phyloP scores from a whole-genome alignment of 164 flowering plant genomes.

The Piper longum region DNA sequence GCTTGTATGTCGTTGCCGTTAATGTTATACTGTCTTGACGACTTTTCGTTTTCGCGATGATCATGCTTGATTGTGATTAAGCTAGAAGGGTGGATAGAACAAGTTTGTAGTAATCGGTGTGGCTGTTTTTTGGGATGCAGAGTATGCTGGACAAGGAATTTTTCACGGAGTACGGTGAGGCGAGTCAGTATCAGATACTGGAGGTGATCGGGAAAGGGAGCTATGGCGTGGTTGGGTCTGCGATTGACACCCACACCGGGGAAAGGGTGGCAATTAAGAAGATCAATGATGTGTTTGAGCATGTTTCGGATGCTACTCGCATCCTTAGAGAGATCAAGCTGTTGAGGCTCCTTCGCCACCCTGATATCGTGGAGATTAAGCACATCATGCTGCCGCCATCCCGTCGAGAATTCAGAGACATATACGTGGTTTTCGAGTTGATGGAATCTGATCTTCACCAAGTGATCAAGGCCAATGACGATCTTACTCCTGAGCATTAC shows the following conservation, averaged over 20 bases:
- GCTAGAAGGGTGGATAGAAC: too few species aligned
- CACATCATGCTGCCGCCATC: constrained; percentile 89
- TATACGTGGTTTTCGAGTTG: constrained; percentile 83
- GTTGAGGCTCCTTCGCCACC: constrained; percentile 66
- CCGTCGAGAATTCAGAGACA: constrained; percentile 74
- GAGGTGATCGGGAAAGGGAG: constrained; percentile 88
- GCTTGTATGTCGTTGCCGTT: too few species aligned
- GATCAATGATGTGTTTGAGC: constrained; percentile 75
- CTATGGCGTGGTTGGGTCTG: constrained; percentile 84
- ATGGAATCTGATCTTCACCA: constrained; percentile 93
- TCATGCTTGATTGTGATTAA: too few species aligned
- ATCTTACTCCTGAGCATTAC: constrained; percentile 71
- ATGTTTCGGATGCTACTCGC: constrained; percentile 87
- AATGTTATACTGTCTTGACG: too few species aligned
- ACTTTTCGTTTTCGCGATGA: too few species aligned
- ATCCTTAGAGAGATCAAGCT: constrained; percentile 83
- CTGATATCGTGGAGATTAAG: constrained; percentile 71
- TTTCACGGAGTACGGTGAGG: constrained; percentile 89
- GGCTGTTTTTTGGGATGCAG: constrained; percentile 12
- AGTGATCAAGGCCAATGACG: constrained; percentile 74
- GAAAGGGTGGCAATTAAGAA: constrained; percentile 86
- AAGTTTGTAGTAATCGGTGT: not conserved
- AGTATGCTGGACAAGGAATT: constrained; percentile 53
- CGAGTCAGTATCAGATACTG: constrained; percentile 60
- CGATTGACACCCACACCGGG: constrained; percentile 68